Conservation (phyloP, 1,284 basidiomycete species). For the Marasmius tenuissimus region DNA sequence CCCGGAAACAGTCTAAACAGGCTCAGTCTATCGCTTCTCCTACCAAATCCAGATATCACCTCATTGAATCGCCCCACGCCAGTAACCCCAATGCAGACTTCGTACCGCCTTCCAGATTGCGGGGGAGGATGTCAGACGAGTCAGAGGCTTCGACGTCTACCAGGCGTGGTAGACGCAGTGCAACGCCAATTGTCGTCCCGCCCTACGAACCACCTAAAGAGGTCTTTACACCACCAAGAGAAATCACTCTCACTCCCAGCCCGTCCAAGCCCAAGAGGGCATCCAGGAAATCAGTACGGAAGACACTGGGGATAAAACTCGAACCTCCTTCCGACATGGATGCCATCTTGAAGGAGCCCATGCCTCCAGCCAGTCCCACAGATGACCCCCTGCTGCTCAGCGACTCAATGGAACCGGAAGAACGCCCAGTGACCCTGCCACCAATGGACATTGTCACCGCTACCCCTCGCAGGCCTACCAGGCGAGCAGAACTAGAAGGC, state of each 20-base stretch:
- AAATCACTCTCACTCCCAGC: slow-evolving; percentile 49
- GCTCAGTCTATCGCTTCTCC: slow-evolving; percentile 7
- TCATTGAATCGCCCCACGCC: slow-evolving; percentile 45
- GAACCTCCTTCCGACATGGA: slow-evolving; percentile 63
- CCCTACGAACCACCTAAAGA: slow-evolving; percentile 64
- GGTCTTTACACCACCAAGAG: slow-evolving; percentile 67
- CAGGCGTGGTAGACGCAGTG: slow-evolving; percentile 28
- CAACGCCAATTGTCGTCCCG: slow-evolving; percentile 46
- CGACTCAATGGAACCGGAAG: slow-evolving; percentile 27
- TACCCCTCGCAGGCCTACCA: not conserved
- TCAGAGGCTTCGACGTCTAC: slow-evolving; percentile 12
- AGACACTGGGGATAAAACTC: slow-evolving; percentile 43
- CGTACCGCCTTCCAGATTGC: slow-evolving; percentile 33
- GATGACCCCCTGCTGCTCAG: slow-evolving; percentile 71
- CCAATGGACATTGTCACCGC: not conserved
- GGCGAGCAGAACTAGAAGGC: slow-evolving; percentile 1
- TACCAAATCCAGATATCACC: slow-evolving; percentile 4
- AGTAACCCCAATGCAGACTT: slow-evolving; percentile 53
- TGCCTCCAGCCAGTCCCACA: slow-evolving; percentile 68
- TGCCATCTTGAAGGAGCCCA: slow-evolving; percentile 40
- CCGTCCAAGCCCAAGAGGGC: slow-evolving; percentile 18
- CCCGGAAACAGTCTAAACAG: slow-evolving; percentile 49
- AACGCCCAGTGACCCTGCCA: not conserved
- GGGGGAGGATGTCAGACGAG: slow-evolving; percentile 6
- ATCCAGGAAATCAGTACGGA: slow-evolving; percentile 1